These are phyloP conservation scores for Stereocaulon alpinum DNA, from an alignment of 495 filamentous ascomycete genomes.

Conservation along the genomic window DNA sequence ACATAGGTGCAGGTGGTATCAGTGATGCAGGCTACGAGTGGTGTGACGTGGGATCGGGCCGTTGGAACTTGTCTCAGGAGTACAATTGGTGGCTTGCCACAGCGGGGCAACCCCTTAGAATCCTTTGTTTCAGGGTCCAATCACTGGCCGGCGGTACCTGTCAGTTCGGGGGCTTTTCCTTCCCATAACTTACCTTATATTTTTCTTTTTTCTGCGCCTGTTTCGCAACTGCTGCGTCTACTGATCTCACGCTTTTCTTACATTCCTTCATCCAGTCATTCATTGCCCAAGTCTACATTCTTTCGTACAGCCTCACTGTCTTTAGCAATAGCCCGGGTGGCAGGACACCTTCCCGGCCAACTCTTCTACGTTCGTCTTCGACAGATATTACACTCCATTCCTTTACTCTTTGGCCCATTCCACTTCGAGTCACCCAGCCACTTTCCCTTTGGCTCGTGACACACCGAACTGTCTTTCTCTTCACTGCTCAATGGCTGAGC, in stretches of 20 bases:
- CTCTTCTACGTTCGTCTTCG: neutral
- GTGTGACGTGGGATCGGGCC: too few relatives aligned
- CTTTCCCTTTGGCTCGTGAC: neutral
- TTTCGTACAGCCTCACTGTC: constrained; percentile 20
- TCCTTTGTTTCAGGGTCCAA: too few relatives aligned
- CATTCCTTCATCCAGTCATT: neutral
- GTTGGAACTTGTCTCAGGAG: too few relatives aligned
- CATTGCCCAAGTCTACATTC: constrained; percentile 19
- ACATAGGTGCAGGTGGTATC: too few relatives aligned
- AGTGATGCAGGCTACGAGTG: too few relatives aligned
- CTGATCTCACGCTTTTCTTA: neutral
- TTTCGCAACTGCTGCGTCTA: neutral
- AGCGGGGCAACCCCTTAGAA: too few relatives aligned
- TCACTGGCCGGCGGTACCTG: neutral
- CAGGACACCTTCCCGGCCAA: neutral
- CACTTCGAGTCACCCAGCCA: neutral
- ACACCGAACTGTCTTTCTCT: neutral
- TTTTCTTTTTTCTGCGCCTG: neutral
- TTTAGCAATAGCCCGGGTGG: constrained; percentile 6
- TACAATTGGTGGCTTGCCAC: too few relatives aligned
- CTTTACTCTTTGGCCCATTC: neutral
- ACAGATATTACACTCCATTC: neutral
- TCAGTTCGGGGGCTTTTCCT: neutral
- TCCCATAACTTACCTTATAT: too few relatives aligned
- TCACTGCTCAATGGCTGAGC: constrained; percentile 17